Evolutionary conservation across 257 asterid species (phyloP), one percentile per base, ranked within the genome.

Genomic region (Asclepias syriaca): DNA sequence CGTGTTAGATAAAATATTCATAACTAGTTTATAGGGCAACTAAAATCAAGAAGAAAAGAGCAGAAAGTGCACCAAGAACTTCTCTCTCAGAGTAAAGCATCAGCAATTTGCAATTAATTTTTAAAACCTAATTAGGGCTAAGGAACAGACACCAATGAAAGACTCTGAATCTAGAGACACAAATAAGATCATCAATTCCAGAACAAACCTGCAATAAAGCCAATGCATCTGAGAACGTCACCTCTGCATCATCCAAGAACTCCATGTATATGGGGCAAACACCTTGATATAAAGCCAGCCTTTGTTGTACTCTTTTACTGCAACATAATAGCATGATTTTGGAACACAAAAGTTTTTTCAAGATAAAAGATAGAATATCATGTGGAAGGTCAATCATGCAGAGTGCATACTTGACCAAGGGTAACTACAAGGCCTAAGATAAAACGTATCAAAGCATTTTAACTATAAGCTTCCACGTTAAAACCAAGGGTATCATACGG

Each of bases 281-380:
- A n/a, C 98, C 98, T 80, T 93, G 96, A 84, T 93, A 93, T 72
- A 90, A 77, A 77, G 97, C 96, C 86, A 93, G 78, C 77, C 98
- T 83, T 79, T 91, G 96, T 75, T 93, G 97, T 81, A 93, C 82
- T 78, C 93, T 85, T 87, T 93, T 89, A 80, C 98, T 93, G 96
- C 84, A 65, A 48, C 67, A 75, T 71, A 75, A 65, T 67, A 10
- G 65, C 57, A 65, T 15, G 65, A 74, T 46, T 71, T 57, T 65
- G 73, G 46, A 19, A 82, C 45, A 24, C 27, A 4, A 50, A 48
- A 67, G 34, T 48, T 61, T 53, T 29, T 69, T 53, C 45, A 46
- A 46, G 10, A 14, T 61, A 49, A 4, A 34, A 5, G 10, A 21
- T 27, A 3, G 14, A 8, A 60, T 29, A 43, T 57, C 8, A 55